phyloP scores from a whole-genome alignment of 1,139 yeast genomes.

The Taphrina betulina region DNA sequence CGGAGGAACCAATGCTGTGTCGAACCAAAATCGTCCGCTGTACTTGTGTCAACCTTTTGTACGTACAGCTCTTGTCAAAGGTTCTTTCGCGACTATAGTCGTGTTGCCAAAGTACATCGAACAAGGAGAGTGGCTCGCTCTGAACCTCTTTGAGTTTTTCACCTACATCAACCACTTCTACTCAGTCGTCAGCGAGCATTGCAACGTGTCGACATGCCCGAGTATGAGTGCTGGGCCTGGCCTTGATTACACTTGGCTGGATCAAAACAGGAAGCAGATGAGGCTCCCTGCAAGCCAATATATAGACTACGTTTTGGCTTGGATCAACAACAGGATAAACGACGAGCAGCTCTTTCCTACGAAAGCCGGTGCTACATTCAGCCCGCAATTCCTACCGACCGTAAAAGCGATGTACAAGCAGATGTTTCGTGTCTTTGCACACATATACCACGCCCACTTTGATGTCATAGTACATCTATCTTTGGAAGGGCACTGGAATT shows the following conservation, averaged over 20 bases:
- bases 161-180: slow-evolving; percentile 50
- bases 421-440: slow-evolving; percentile 96
- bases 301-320: slow-evolving; percentile 84
- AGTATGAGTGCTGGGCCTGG: slow-evolving; percentile 34
- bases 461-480: slow-evolving; percentile 87
- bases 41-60: slow-evolving; percentile 92
- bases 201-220: slow-evolving; percentile 17
- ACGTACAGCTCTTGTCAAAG: slow-evolving; percentile 90
- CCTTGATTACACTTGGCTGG: slow-evolving; percentile 89
- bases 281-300: slow-evolving; percentile 90
- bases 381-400: slow-evolving; percentile 77
- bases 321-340: slow-evolving; percentile 84
- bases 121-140: slow-evolving; percentile 90
- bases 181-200: slow-evolving; percentile 23
- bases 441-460: slow-evolving; percentile 89
- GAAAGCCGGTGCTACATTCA: slow-evolving; percentile 78
- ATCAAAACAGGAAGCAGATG: slow-evolving; percentile 69
- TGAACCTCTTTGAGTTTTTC: slow-evolving; percentile 85
- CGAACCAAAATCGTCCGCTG: slow-evolving; percentile 40
- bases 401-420: slow-evolving; percentile 84
- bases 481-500: slow-evolving; percentile 96
- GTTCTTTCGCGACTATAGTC: slow-evolving; percentile 94
- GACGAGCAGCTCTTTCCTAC: slow-evolving; percentile 93
- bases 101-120: slow-evolving; percentile 94
- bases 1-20: neutral